phyloP scores from a whole-genome alignment of 2,329 filamentous ascomycete species.

The Coleophoma crateriformis region DNA sequence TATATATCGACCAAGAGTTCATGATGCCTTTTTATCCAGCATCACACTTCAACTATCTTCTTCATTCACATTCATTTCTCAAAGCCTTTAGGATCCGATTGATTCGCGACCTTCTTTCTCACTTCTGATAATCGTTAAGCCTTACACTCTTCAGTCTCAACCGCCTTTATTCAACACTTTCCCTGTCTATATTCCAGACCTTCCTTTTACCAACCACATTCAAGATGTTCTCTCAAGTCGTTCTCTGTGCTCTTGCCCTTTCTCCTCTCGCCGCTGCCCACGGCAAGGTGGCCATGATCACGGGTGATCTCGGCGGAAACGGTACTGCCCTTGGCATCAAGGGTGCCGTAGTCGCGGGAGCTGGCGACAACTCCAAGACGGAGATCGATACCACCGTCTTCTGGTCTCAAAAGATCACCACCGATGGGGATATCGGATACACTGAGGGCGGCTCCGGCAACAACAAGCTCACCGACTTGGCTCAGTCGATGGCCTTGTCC shows the following conservation, averaged over 20 bases:
- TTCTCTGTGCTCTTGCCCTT: neutral
- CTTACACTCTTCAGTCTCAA: neutral
- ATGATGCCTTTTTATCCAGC: neutral
- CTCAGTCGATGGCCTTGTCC: constrained; percentile 6
- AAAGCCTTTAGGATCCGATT: neutral
- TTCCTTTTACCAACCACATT: neutral
- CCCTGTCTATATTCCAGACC: neutral
- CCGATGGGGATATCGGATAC: constrained; percentile 4
- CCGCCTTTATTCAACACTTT: neutral
- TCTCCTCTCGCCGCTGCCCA: constrained; percentile 3
- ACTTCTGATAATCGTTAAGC: neutral
- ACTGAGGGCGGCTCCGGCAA: neutral
- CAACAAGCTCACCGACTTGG: constrained; percentile 4
- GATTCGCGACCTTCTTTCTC: neutral
- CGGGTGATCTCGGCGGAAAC: constrained; percentile 32
- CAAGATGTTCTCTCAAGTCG: neutral
- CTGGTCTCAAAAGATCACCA: constrained; percentile 2
- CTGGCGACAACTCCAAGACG: constrained; percentile 1
- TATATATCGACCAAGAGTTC: neutral
- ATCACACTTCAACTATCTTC: neutral
- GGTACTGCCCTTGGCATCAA: constrained; percentile 32
- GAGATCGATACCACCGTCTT: constrained; percentile 6
- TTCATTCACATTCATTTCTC: neutral
- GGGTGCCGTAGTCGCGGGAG: constrained; percentile 27
- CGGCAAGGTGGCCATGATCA: neutral